phyloP scores from a whole-genome alignment of 1,139 yeast species.

The Tardiomyces depauwii region DNA sequence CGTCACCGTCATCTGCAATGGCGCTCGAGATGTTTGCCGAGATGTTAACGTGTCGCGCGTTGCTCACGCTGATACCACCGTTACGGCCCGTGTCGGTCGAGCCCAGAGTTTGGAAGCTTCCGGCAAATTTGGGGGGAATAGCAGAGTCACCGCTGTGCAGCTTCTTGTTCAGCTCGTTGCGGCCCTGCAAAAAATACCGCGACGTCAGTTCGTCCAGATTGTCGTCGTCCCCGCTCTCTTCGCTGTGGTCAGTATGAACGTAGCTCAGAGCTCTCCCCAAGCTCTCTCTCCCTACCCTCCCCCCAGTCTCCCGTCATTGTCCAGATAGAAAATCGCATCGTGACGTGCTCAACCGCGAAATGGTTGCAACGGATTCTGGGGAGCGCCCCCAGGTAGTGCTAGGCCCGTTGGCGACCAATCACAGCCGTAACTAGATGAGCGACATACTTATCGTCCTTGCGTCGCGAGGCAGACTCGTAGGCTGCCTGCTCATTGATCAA shows the following conservation, averaged over 20 bases:
- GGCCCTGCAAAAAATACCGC: constrained; percentile 8
- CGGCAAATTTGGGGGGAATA: constrained; percentile 6
- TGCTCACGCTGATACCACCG: not conserved
- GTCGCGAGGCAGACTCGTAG: not conserved
- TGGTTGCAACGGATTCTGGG: not conserved
- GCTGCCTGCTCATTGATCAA: not conserved
- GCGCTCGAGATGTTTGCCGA: constrained; percentile 5
- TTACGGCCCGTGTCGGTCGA: constrained; percentile 4
- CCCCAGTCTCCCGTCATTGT: too few relatives aligned
- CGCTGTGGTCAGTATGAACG: constrained; percentile 1
- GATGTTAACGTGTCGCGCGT: not conserved
- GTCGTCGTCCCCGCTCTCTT: constrained; percentile 10
- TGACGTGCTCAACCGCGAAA: not conserved
- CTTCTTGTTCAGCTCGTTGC: constrained; percentile 6
- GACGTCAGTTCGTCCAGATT: constrained; percentile 16
- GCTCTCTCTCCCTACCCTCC: too few relatives aligned
- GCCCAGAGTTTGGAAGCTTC: constrained; percentile 7
- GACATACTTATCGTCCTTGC: not conserved
- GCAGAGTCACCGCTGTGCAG: constrained; percentile 3
- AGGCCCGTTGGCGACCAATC: not conserved
- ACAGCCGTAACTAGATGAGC: not conserved
- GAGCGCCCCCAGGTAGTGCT: not conserved
- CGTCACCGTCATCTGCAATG: constrained; percentile 16
- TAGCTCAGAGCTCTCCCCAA: too few relatives aligned
- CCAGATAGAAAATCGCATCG: not conserved